Conservation (phyloP, 1,139 yeast species). For the Suzukiozyma palmioleophila region DNA sequence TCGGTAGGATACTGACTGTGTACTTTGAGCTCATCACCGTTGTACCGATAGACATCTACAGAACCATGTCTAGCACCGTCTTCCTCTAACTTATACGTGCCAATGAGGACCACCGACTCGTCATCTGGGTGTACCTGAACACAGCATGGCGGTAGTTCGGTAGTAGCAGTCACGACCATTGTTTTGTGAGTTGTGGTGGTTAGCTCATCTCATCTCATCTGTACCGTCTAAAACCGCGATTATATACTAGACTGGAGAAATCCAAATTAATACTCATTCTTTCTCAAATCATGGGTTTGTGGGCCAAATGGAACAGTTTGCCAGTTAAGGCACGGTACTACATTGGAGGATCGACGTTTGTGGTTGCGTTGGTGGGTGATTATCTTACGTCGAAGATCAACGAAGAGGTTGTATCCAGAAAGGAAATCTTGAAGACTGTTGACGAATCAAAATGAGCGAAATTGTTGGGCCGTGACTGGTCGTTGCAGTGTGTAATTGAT, state of each 20-base stretch:
- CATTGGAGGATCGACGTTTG: conserved; percentile 51
- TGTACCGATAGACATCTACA: conserved; percentile 53
- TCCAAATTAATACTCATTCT: not conserved
- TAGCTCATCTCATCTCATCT: too few species aligned
- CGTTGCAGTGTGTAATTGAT: too few species aligned
- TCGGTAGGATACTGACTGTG: conserved; percentile 12
- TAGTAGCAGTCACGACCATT: conserved; percentile 16
- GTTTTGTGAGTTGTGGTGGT: not conserved
- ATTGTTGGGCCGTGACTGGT: too few species aligned
- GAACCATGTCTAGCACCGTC: conserved; percentile 65
- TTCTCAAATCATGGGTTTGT: conserved; percentile 26
- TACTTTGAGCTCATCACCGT: conserved; percentile 9
- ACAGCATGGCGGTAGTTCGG: conserved; percentile 80
- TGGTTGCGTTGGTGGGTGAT: conserved; percentile 50
- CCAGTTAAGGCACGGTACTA: conserved; percentile 51
- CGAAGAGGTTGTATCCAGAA: conserved; percentile 32
- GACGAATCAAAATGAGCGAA: too few species aligned
- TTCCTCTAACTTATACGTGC: conserved; percentile 73
- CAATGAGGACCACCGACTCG: conserved; percentile 50
- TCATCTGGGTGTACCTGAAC: conserved; percentile 55
- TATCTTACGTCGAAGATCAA: conserved; percentile 43
- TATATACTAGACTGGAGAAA: too few species aligned
- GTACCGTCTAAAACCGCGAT: too few species aligned
- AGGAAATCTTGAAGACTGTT: conserved; percentile 7
- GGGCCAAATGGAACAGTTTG: conserved; percentile 45